Conservation (phyloP, 176 grass and related monocot genomes). For the Poa annua region DNA sequence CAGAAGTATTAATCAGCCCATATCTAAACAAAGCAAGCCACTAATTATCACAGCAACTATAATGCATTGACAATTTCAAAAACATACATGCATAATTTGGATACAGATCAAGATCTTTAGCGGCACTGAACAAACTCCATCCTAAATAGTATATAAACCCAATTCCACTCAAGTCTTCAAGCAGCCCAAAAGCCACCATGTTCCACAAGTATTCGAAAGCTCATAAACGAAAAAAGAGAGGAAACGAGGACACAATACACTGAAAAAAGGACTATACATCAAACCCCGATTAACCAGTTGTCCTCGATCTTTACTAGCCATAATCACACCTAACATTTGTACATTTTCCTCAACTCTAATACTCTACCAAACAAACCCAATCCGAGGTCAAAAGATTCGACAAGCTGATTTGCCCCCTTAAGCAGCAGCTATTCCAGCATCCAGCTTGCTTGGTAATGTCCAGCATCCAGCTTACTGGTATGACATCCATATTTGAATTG, state of each 20-base stretch:
- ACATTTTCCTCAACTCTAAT: conserved; percentile 62
- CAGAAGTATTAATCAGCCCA: background rate
- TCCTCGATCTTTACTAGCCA: conserved; percentile 54
- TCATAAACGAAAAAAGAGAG: conserved; percentile 35
- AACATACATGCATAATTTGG: background rate
- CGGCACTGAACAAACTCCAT: background rate
- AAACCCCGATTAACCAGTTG: conserved; percentile 55
- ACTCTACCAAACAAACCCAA: conserved; percentile 52
- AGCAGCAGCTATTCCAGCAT: conserved; percentile 28
- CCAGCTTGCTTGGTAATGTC: conserved; percentile 66
- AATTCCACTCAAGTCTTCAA: conserved; percentile 31
- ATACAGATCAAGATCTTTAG: background rate
- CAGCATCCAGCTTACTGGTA: conserved; percentile 41
- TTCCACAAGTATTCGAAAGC: conserved; percentile 56
- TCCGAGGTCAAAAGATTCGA: conserved; percentile 56
- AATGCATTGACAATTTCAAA: background rate
- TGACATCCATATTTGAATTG: conserved; percentile 87
- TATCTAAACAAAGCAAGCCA: background rate
- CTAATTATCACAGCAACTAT: background rate
- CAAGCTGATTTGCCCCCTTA: conserved; percentile 40
- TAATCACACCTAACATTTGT: conserved; percentile 77
- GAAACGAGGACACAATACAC: conserved; percentile 39
- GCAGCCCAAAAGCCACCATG: conserved; percentile 52
- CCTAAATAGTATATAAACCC: background rate
- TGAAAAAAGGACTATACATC: conserved; percentile 64